Conservation (phyloP, 495 filamentous ascomycete genomes). For the Penicillium paradoxum region DNA sequence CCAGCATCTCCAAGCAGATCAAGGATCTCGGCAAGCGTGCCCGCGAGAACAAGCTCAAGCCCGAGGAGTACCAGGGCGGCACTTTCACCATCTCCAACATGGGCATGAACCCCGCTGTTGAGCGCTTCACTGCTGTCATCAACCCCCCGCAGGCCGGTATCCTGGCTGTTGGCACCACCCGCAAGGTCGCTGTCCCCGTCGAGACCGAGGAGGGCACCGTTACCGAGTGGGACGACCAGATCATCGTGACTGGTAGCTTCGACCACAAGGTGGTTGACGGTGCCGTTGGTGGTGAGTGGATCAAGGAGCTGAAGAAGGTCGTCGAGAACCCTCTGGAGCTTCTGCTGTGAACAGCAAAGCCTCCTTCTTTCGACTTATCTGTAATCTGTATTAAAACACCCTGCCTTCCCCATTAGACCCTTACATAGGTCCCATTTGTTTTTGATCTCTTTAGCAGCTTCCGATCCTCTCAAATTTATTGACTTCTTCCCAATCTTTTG, state of each 20-base stretch:
- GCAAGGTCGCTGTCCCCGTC: conserved; percentile 87
- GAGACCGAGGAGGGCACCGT: conserved; percentile 77
- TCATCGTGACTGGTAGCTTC: conserved; percentile 88
- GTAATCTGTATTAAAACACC: conserved; percentile 47
- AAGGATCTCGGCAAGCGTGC: conserved; percentile 97
- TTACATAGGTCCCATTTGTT: conserved; percentile 28
- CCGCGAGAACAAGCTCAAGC: conserved; percentile 96
- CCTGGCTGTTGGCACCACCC: conserved; percentile 87
- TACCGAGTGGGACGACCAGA: conserved; percentile 96
- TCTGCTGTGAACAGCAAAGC: conserved; percentile 60
- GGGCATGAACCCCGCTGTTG: conserved; percentile 97
- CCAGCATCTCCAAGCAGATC: conserved; percentile 79
- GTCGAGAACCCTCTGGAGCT: conserved; percentile 96
- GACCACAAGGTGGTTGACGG: conserved; percentile 96
- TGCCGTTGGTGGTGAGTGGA: conserved; percentile 95
- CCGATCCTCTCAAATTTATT: conserved; percentile 21
- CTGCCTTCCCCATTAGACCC: conserved; percentile 25
- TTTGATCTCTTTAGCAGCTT: conserved; percentile 34
- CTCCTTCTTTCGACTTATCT: conserved; percentile 3
- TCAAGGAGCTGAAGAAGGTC: conserved; percentile 94
- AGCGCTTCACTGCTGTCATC: conserved; percentile 98
- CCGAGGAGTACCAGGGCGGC: conserved; percentile 98
- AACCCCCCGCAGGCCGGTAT: conserved; percentile 98
- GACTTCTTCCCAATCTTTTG: background rate
- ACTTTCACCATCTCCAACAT: conserved; percentile 99